Conservation (phyloP, 306 rosid species). For the Luffa aegyptiaca region DNA sequence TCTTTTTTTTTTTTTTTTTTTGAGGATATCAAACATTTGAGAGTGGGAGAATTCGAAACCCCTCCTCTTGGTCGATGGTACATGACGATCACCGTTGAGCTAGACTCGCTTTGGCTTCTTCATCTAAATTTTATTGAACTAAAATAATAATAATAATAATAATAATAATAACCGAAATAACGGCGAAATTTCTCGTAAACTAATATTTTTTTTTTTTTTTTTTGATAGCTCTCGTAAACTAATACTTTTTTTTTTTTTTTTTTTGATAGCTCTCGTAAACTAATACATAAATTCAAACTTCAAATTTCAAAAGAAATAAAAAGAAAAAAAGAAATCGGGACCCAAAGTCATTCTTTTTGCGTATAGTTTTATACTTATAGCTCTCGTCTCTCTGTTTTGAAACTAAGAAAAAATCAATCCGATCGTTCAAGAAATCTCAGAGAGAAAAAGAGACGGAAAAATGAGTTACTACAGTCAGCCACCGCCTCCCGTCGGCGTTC, state of each 20-base stretch:
- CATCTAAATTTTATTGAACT: too few relatives aligned
- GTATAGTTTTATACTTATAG: not conserved
- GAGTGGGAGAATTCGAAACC: too few relatives aligned
- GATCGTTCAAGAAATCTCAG: constrained; percentile 5
- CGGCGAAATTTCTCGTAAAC: not conserved
- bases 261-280: not conserved
- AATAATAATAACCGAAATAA: not conserved
- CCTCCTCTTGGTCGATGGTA: too few relatives aligned
- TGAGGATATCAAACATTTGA: too few relatives aligned
- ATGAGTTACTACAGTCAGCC: constrained; percentile 88
- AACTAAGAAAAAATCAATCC: not conserved
- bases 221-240: too few relatives aligned
- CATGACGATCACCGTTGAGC: too few relatives aligned
- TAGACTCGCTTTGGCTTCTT: too few relatives aligned
- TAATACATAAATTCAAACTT: not conserved
- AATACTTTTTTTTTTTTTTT: too few relatives aligned
- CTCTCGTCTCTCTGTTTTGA: not conserved
- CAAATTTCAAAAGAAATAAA: not conserved
- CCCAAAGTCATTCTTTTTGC: not conserved
- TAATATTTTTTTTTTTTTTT: too few relatives aligned
- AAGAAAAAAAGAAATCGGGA: not conserved
- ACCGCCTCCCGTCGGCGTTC: constrained; percentile 86
- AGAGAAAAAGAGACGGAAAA: not conserved
- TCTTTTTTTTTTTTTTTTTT: too few relatives aligned
- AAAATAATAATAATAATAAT: too few relatives aligned